Evolutionary conservation across 192 early-diverging fungal species (phyloP), one percentile per base, ranked within the genome.

Genomic region (Coemansia pectinata): DNA sequence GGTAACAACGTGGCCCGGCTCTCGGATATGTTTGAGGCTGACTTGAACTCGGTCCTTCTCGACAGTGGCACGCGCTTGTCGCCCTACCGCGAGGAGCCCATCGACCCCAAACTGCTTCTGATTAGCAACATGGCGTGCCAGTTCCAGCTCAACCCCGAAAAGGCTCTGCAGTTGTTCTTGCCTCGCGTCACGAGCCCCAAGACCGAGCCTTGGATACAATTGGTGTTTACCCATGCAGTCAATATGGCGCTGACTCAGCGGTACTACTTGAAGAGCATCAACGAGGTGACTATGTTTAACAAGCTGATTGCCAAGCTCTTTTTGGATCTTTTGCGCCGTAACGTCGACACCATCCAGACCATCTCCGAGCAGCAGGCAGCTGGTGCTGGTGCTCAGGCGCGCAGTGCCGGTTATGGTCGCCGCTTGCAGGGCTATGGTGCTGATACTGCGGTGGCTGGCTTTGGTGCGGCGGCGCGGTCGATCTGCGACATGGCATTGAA

Each of bases 161-260:
- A 86, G 61, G 90, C 92, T 5, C 76, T 98, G 36, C 83, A 88
- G 34, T 81, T 82, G 1, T 83, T 95, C 21, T 81, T 96, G 65
- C 90, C 94, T 1, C 81, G 87, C 21, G 79, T 94, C 36, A 77
- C 92, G 7, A 86, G 89, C 33, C 85, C 89, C 11, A 88, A 85
- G 27, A 86, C 92, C 1, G 91, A 93, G 25, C 86, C 87, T 10
- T 78, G 88, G 66, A 94, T 92, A 72, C 92, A 94, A 69, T 84
- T 96, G 23, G 90, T 92, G 15, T 85, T 96, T 41, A 88, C 92
- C 17, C 90, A 90, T 42, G 89, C 89, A 0, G 92, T 94, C 65
- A 89, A 47, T 11, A 31, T 31, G 25, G 61, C 76, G 1, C 34
- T 69, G 21, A 42, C 33, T 41, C 76, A 83, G 58, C 62, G 55